Base-by-base conservation (phyloP, 164 flowering plant genomes). In the Tetrastigma voinierianum region DNA sequence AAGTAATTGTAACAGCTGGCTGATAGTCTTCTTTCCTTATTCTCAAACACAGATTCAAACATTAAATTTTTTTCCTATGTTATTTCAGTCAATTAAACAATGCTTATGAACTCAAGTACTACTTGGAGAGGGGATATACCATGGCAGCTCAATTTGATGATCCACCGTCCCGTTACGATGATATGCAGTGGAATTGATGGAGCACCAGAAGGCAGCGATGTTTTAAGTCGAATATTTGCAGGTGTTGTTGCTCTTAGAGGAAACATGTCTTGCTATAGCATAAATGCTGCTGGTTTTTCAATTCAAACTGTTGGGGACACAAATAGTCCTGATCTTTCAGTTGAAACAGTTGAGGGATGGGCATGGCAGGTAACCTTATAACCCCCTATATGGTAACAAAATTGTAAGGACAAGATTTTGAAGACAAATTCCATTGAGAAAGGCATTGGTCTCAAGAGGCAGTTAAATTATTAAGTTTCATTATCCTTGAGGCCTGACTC, bases 301-400 rank as follows among this genome's bases (percentile, higher is more conserved):
- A 20, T 16, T 56, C 70, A 77, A 53, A 66, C 76, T 9, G 2
- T 48, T 16, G 19, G 7, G 78, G 71, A 0, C 77, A 80, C 80
- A 59, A 44, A 46, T 78, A 79, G 82, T 79, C 74, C 76, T 78
- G 74, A 59, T 4, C n/a, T n/a, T n/a, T n/a, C n/a, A n/a, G n/a
- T n/a, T n/a, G n/a, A n/a, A n/a, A n/a, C n/a, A 13, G 0, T 0
- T 1, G 10, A 18, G 1, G 85, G 81, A 2, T 82, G 84, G 82
- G 0, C 4, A 11, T 84, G 87, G 87, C 87, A 84, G 80, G 87
- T 81, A 66, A 66, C 25, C 40, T 10, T 11, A 49, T 4, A 11
- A 10, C 15, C 16, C 14, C n/a, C n/a, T n/a, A n/a, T 47, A 14
- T 3, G 0, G 6, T 49, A 14, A 14, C 52, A 49, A 49, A 32